These are phyloP conservation scores for Ophiostoma novo-ulmi DNA, from an alignment of 2,329 filamentous ascomycete genomes.

Conservation along the genomic window DNA sequence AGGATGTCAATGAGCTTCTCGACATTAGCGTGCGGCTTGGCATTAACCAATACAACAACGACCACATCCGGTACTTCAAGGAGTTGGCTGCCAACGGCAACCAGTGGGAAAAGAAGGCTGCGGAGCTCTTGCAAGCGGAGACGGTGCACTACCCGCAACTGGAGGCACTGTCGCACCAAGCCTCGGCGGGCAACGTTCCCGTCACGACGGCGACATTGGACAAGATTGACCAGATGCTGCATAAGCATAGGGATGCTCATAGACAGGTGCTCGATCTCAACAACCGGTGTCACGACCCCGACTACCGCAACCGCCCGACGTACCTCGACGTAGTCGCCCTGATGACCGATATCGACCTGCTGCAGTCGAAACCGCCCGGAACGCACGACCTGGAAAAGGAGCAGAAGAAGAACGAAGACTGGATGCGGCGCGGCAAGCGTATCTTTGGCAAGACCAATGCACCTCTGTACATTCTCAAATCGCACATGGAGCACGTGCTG, in stretches of 20 bases:
- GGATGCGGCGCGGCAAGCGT: constrained; percentile 98
- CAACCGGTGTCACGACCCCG: constrained; percentile 66
- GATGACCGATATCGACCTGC: constrained; percentile 76
- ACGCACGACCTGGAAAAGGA: constrained; percentile 92
- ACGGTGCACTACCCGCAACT: constrained; percentile 90
- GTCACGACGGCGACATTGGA: constrained; percentile 76
- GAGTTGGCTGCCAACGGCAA: constrained; percentile 73
- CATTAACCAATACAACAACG: constrained; percentile 71
- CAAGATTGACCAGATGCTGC: constrained; percentile 83
- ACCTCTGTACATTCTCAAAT: constrained; percentile 88
- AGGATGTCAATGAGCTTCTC: constrained; percentile 75
- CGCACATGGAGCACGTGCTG: constrained; percentile 88
- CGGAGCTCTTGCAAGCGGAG: constrained; percentile 88
- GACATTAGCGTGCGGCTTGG: constrained; percentile 70
- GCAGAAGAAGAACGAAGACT: constrained; percentile 92
- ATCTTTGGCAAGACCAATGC: constrained; percentile 97
- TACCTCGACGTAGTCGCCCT: constrained; percentile 89
- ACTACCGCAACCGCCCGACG: constrained; percentile 73
- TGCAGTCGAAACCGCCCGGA: constrained; percentile 88
- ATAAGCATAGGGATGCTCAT: constrained; percentile 92
- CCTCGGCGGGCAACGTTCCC: constrained; percentile 62
- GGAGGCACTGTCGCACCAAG: constrained; percentile 83
- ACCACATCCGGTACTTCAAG: constrained; percentile 65
- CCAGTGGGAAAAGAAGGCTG: constrained; percentile 87
- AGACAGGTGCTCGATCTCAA: constrained; percentile 79